Evolutionary conservation across 768 basidiomycete species (phyloP).

Genomic region (Rhodocollybia butyracea): DNA sequence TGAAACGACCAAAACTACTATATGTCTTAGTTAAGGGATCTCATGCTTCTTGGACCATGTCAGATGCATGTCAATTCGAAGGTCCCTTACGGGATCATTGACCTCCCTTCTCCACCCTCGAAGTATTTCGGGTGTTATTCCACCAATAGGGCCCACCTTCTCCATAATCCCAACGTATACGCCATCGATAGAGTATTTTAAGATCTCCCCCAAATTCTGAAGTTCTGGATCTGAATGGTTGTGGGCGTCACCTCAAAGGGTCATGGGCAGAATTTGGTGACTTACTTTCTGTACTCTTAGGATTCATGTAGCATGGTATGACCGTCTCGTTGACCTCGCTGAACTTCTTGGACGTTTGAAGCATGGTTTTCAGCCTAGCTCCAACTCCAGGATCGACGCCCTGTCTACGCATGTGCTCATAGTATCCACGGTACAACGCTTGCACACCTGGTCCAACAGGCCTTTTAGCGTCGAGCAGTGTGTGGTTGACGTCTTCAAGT

Average conservation of each 20-base stretch:
- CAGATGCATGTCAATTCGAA: background rate
- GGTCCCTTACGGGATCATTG: background rate
- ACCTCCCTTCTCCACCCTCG: background rate
- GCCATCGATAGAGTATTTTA: background rate
- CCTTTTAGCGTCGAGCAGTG: slow-evolving; percentile 3
- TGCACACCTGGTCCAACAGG: slow-evolving; percentile 1
- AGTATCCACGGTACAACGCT: background rate
- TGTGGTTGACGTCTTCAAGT: slow-evolving; percentile 4
- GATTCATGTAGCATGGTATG: slow-evolving; percentile 5
- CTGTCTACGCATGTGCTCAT: background rate
- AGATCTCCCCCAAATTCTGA: background rate
- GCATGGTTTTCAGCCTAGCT: background rate
- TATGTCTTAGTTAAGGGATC: no score
- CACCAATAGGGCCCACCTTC: background rate
- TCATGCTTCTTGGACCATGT: background rate
- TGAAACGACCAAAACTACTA: no score
- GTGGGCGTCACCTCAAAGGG: no score
- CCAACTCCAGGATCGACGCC: slow-evolving; percentile 2
- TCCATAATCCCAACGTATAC: background rate
- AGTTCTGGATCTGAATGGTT: no score
- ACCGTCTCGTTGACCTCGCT: background rate
- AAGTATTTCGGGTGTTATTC: background rate
- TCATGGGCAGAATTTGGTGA: no score
- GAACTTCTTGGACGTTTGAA: background rate
- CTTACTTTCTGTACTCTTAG: background rate